Evolutionary conservation across 2,329 filamentous ascomycete genomes (phyloP).

Genomic region (Fusarium newnesense): DNA sequence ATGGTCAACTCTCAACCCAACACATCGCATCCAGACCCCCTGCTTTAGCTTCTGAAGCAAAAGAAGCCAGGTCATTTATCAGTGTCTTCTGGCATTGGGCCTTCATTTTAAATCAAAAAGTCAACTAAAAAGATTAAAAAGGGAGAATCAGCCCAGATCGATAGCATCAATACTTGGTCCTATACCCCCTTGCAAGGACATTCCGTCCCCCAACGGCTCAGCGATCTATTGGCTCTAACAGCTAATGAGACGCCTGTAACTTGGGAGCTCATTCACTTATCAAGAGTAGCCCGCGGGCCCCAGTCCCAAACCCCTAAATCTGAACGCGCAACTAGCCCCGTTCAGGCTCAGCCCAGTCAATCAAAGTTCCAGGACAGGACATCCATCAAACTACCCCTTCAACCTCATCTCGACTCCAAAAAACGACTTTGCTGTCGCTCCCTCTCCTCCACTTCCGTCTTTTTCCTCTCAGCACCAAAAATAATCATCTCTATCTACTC

Average conservation of each 20-base stretch:
- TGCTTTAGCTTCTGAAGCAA: constrained; percentile 15
- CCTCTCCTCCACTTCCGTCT: constrained; percentile 16
- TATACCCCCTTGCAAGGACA: constrained; percentile 6
- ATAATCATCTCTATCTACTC: constrained; percentile 13
- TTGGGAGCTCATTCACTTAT: neutral
- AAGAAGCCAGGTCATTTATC: constrained; percentile 21
- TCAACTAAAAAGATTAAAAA: neutral
- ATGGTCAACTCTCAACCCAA: constrained; percentile 8
- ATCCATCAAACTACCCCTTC: constrained; percentile 39
- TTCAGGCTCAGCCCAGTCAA: constrained; percentile 43
- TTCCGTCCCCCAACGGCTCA: constrained; percentile 11
- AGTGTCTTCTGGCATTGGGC: constrained; percentile 2
- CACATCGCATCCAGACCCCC: neutral
- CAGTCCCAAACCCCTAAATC: constrained; percentile 44
- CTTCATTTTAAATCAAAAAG: neutral
- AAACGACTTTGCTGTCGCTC: constrained; percentile 23
- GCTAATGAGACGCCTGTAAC: constrained; percentile 19
- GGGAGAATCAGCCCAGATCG: neutral
- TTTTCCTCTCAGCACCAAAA: constrained; percentile 9
- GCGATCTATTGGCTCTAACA: constrained; percentile 25
- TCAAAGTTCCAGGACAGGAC: constrained; percentile 37
- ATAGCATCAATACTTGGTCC: neutral
- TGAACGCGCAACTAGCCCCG: constrained; percentile 43
- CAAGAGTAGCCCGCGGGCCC: constrained; percentile 4
- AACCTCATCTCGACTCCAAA: constrained; percentile 40